Evolutionary conservation across 2,329 filamentous ascomycete species (phyloP).

Genomic region (Ophiognomonia clavigignenti-juglandacearum): DNA sequence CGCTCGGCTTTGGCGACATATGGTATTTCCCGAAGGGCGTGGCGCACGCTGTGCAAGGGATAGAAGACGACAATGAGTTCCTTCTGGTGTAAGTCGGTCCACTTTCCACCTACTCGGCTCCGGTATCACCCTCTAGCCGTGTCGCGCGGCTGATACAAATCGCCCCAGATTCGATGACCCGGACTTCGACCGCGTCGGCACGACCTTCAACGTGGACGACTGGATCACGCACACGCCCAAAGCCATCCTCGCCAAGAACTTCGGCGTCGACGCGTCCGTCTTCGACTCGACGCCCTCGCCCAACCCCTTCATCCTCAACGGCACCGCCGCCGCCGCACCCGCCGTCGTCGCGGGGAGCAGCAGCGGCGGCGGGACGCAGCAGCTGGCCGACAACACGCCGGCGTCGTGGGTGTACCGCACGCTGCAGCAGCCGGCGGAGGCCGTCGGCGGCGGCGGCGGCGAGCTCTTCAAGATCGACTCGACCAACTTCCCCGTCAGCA

Average conservation of each 20-base stretch:
- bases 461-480: conserved; percentile 61
- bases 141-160: background rate
- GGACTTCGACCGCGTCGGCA: conserved; percentile 33
- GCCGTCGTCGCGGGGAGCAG: conserved; percentile 41
- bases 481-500: conserved; percentile 61
- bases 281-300: conserved; percentile 54
- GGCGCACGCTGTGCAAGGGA: conserved; percentile 59
- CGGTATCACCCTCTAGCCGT: background rate
- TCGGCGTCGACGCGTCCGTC: conserved; percentile 54
- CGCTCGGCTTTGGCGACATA: conserved; percentile 56
- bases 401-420: conserved; percentile 60
- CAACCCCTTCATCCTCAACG: conserved; percentile 59
- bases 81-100: conserved; percentile 44
- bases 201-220: conserved; percentile 67
- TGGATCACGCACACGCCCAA: conserved; percentile 65
- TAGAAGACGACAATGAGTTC: conserved; percentile 64
- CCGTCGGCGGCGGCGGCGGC: conserved; percentile 57
- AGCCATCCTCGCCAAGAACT: conserved; percentile 62
- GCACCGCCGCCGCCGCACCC: conserved; percentile 43
- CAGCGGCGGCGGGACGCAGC: no score
- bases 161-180: conserved; percentile 1
- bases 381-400: conserved; percentile 44
- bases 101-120: background rate
- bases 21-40: conserved; percentile 67
- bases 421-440: conserved; percentile 48